Conservation (phyloP, 2,329 filamentous ascomycete species). For the Lasiodiplodia sp. region DNA sequence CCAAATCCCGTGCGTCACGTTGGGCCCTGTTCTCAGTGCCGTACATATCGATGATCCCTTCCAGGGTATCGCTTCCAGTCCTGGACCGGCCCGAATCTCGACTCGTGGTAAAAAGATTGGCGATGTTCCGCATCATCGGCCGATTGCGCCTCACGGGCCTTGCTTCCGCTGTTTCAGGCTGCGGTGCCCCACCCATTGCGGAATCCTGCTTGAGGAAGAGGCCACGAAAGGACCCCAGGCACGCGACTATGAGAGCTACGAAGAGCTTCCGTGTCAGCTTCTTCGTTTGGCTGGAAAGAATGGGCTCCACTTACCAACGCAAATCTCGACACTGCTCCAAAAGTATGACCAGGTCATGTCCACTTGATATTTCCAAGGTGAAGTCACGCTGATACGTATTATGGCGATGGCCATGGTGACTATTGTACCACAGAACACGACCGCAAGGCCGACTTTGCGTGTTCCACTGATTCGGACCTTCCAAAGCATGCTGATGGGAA, state of each 20-base stretch:
- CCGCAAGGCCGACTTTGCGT: conserved; percentile 20
- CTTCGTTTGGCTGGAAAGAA: not conserved
- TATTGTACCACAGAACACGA: conserved; percentile 18
- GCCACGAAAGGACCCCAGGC: conserved; percentile 6
- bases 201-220: conserved; percentile 2
- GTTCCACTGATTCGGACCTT: conserved; percentile 28
- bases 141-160: too few species aligned
- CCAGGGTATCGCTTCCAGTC: too few species aligned
- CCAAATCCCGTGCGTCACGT: too few species aligned
- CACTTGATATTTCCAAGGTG: not conserved
- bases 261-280: too few species aligned
- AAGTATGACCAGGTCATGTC: conserved; percentile 32
- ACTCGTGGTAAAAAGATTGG: too few species aligned
- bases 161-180: too few species aligned
- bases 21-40: too few species aligned
- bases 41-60: too few species aligned
- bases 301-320: conserved; percentile 24
- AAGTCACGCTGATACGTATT: too few species aligned
- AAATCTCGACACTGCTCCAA: conserved; percentile 32
- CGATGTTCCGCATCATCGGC: too few species aligned
- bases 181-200: too few species aligned
- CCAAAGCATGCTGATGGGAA: conserved; percentile 31
- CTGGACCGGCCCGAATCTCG: too few species aligned
- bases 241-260: not conserved
- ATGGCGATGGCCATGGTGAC: conserved; percentile 3